Conservation (phyloP, 2,329 filamentous ascomycete species). For the Mariannaea elegans region DNA sequence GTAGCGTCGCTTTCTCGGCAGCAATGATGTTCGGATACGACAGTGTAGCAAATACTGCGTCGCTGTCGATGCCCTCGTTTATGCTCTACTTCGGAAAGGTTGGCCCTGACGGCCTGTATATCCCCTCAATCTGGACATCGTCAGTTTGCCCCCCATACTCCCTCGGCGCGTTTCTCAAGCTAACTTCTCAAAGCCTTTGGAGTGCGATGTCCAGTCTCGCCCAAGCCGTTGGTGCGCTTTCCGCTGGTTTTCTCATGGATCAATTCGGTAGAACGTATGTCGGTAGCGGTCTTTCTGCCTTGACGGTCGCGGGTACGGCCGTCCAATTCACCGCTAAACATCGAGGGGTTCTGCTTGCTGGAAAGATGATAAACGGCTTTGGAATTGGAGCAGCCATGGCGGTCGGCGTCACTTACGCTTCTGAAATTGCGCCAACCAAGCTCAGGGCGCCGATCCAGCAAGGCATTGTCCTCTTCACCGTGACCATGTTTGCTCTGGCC, state of each 20-base stretch:
- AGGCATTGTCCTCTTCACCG: conserved; percentile 14
- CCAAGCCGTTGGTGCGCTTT: conserved; percentile 14
- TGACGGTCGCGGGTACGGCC: conserved; percentile 13
- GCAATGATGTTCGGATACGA: conserved; percentile 22
- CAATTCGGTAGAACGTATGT: conserved; percentile 12
- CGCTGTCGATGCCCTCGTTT: conserved; percentile 16
- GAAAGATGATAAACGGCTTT: conserved; percentile 21
- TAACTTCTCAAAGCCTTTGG: conserved; percentile 9
- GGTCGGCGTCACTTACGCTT: conserved; percentile 15
- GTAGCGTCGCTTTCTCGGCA: conserved; percentile 16
- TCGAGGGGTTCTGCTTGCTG: conserved; percentile 11
- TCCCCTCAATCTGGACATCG: conserved; percentile 20
- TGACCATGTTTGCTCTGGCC: conserved; percentile 13
- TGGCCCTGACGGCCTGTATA: conserved; percentile 1
- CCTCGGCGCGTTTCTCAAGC: neutral
- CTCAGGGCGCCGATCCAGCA: conserved; percentile 16
- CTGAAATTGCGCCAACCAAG: conserved; percentile 17
- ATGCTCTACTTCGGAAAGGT: conserved; percentile 12
- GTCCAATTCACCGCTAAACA: conserved; percentile 6
- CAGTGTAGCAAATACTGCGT: conserved; percentile 15
- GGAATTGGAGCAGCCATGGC: conserved; percentile 17
- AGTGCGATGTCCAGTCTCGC: conserved; percentile 16
- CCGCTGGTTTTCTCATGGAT: conserved; percentile 19
- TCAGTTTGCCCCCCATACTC: neutral
- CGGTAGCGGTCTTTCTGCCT: conserved; percentile 6